These are phyloP conservation scores for Melaleuca alternifolia DNA, from an alignment of 345 rosid genomes.

Conservation along the genomic window DNA sequence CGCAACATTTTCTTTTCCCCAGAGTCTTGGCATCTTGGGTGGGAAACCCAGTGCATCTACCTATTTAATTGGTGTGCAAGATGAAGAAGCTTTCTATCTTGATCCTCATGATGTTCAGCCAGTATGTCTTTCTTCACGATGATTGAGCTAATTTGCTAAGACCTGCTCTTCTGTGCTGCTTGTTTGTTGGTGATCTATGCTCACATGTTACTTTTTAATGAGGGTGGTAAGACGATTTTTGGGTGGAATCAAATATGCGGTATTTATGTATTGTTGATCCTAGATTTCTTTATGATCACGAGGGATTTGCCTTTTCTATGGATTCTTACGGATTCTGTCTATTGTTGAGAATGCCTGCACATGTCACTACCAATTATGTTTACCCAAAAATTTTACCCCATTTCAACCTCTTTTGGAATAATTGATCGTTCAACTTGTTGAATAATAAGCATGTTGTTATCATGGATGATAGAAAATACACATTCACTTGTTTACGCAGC, in stretches of 20 bases:
- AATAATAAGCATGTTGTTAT: background rate
- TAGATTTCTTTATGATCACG: background rate
- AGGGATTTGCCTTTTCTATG: background rate
- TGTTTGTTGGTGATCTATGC: background rate
- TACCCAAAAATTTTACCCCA: background rate
- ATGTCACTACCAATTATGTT: background rate
- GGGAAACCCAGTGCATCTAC: conserved; percentile 93
- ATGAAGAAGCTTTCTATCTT: conserved; percentile 66
- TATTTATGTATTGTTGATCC: background rate
- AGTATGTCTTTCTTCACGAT: conserved; percentile 22
- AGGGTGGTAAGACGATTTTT: background rate
- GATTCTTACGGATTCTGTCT: background rate
- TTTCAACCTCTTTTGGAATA: background rate
- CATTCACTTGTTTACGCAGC: background rate
- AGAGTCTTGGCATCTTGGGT: conserved; percentile 88
- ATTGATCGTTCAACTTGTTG: background rate
- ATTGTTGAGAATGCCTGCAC: background rate
- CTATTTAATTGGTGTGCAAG: conserved; percentile 88
- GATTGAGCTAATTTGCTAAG: background rate
- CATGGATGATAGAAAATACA: background rate
- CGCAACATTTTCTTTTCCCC: conserved; percentile 76
- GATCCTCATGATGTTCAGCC: conserved; percentile 85
- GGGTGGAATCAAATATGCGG: background rate
- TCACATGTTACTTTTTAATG: background rate
- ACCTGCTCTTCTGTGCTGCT: background rate